phyloP scores from a whole-genome alignment of 73 alveolate genomes.

The Paramecium biaurelia region DNA sequence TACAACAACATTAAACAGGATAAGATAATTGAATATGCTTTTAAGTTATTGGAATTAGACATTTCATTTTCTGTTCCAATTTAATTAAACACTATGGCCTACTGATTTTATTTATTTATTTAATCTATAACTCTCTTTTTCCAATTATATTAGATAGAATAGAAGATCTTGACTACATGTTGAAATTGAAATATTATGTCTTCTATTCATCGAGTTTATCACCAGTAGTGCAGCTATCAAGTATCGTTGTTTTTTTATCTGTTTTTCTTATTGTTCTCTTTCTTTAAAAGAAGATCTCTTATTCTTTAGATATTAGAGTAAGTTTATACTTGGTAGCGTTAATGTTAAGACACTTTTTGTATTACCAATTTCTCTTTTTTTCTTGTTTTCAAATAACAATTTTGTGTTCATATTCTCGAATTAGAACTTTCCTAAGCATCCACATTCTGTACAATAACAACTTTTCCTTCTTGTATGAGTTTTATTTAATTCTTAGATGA shows the following conservation, averaged over 20 bases:
- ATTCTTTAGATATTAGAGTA: neutral
- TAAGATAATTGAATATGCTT: neutral
- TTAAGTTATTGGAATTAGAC: neutral
- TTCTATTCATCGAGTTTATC: neutral
- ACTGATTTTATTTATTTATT: neutral
- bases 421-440: neutral
- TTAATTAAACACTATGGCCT: neutral
- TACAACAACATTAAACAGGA: neutral
- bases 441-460: neutral
- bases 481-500: neutral
- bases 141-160: neutral
- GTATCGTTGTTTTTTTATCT: neutral
- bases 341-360: neutral
- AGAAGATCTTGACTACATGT: neutral
- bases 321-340: conserved; percentile 1
- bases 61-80: neutral
- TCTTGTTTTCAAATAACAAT: neutral
- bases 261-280: neutral
- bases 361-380: neutral
- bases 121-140: neutral
- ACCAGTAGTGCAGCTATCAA: neutral
- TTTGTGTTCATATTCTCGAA: neutral
- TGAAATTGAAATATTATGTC: neutral
- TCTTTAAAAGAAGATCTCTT: neutral
- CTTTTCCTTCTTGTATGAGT: conserved; percentile 24